Conservation (phyloP, 2,329 filamentous ascomycete genomes). For the Colletotrichum lindemuthianum region DNA sequence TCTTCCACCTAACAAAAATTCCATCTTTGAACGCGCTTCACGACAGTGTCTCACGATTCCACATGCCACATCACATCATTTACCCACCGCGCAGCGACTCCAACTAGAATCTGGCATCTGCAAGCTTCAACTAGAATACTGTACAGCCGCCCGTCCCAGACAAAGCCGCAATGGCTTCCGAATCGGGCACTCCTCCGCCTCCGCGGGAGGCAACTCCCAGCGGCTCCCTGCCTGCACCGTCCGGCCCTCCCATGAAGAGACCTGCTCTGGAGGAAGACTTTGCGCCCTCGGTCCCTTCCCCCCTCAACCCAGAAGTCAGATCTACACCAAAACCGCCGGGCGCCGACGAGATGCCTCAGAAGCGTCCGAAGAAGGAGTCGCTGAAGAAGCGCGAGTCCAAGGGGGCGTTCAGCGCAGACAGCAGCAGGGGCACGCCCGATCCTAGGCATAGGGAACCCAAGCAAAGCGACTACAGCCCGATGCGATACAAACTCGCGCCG, state of each 20-base stretch:
- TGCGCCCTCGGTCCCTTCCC: constrained; percentile 76
- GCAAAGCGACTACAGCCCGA: constrained; percentile 59
- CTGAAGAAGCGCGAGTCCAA: constrained; percentile 76
- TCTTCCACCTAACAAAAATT: constrained; percentile 25
- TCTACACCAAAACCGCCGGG: constrained; percentile 45
- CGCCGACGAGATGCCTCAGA: constrained; percentile 47
- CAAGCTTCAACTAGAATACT: not conserved
- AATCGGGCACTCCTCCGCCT: constrained; percentile 51
- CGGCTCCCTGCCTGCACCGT: constrained; percentile 49
- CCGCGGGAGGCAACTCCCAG: constrained; percentile 54
- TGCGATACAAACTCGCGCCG: constrained; percentile 72
- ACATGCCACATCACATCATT: not conserved
- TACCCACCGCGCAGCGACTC: constrained; percentile 1
- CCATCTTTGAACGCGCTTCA: constrained; percentile 16
- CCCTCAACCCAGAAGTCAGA: constrained; percentile 74
- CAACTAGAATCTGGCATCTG: not conserved
- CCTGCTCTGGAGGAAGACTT: constrained; percentile 73
- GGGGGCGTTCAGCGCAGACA: constrained; percentile 56
- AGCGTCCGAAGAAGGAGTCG: constrained; percentile 71
- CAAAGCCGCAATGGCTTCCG: constrained; percentile 45
- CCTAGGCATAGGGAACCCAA: constrained; percentile 53
- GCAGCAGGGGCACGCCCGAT: constrained; percentile 66
- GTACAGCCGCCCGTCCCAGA: not conserved
- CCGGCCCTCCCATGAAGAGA: constrained; percentile 71
- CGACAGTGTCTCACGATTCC: constrained; percentile 8